Percentiles rank a stretch among this genome's conserved stretches.
phyloP scores from a whole-genome alignment of 2,329 filamentous ascomycete genomes.

The Furcasterigmium furcatum region DNA sequence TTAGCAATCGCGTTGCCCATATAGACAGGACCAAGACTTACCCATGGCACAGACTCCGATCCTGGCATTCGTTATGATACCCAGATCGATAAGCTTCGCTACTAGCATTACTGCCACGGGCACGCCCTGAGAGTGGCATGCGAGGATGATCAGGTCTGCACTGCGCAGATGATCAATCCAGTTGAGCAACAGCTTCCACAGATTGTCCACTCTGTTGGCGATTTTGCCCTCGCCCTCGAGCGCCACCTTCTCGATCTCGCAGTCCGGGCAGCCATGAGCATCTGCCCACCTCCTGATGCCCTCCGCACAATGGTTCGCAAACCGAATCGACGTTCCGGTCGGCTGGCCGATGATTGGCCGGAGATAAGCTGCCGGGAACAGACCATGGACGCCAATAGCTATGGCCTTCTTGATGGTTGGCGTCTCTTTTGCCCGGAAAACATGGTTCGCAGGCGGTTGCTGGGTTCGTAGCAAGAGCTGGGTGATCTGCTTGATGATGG shows the following conservation, averaged over 20 bases:
- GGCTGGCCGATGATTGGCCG: conserved; percentile 92
- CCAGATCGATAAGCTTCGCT: conserved; percentile 87
- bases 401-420: conserved; percentile 80
- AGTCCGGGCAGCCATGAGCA: conserved; percentile 66
- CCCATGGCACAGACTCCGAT: conserved; percentile 83
- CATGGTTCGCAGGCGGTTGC: conserved; percentile 61
- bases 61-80: conserved; percentile 71
- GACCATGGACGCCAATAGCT: conserved; percentile 90
- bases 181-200: conserved; percentile 93
- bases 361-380: conserved; percentile 83
- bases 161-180: conserved; percentile 88
- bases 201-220: conserved; percentile 79
- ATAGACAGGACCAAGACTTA: no score
- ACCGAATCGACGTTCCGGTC: conserved; percentile 91
- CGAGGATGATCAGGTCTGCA: conserved; percentile 88
- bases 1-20: no score
- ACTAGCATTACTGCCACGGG: conserved; percentile 91
- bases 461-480: conserved; percentile 54
- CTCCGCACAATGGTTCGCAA: conserved; percentile 81
- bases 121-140: conserved; percentile 93
- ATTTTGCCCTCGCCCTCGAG: conserved; percentile 95
- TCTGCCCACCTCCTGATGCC: conserved; percentile 83
- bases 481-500: conserved; percentile 65
- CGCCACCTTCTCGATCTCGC: conserved; percentile 88
- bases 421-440: conserved; percentile 66